Base-by-base conservation (phyloP, 768 basidiomycete species). In the Cystofilobasidium ferigula region DNA sequence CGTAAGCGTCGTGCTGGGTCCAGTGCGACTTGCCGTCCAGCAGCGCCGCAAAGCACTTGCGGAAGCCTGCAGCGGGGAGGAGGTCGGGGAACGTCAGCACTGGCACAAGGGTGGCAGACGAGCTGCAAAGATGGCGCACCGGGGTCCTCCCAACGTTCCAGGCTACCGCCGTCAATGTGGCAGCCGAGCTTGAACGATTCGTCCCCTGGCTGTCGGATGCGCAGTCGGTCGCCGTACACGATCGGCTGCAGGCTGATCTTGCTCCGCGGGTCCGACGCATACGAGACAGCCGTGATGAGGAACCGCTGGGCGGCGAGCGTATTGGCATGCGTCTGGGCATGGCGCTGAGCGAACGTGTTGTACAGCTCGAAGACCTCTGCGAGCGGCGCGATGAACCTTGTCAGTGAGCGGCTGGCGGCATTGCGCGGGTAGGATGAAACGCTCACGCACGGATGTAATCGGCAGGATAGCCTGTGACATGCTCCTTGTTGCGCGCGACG, bases 281-380 rank as follows among this genome's bases (percentile, higher is more conserved):
- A 79, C 83, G 84, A 87, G 18, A 88, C 77, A 5, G 79, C 78
- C 12, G 86, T 77, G 13, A 88, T 78, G 14, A 78, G 78, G 38
- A 61, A 68, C 38, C 75, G 76, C 66, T 88, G 87, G 1, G 85
- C 82, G 9, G 77, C 72, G 22, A 88, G 76, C 1, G 85, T 67
- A 2, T 78, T 77, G 0, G 82, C 82, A 69, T 89, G 86, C 0
- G 85, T 82, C 40, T 87, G 84, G 0, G 86, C 88, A n/a, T 73
- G 73, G 0, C 83, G 80, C 73, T 88, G 87, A 18, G 81, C 71
- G 48, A 77, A 78, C 5, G 83, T 81, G 75, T 87, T 85, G 78
- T 88, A 88, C 18, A 88, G 72, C 71, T 88, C 87, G 72, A 80
- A 88, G 9, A 82, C 85, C 74, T 88, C 85, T 57, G n/a, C n/a